These are phyloP conservation scores for Emergomyces orientalis DNA, from an alignment of 2,329 filamentous ascomycete genomes.

Conservation along the genomic window DNA sequence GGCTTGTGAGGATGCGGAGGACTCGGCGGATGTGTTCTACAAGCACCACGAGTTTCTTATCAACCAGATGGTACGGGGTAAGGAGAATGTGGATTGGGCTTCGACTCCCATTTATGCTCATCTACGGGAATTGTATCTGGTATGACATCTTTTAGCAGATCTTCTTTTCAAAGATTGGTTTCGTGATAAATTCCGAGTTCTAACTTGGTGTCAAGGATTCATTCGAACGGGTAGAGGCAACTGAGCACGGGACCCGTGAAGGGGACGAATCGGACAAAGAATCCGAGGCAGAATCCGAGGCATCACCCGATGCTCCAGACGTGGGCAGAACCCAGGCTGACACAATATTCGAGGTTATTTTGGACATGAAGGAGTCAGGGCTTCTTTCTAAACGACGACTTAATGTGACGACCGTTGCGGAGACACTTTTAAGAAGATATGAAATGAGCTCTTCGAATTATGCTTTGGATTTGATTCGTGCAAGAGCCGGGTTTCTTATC, in stretches of 20 bases:
- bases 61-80: conserved; percentile 38
- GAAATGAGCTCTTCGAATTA: conserved; percentile 28
- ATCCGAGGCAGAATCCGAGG: conserved; percentile 5
- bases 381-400: conserved; percentile 34
- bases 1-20: conserved; percentile 36
- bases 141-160: conserved; percentile 17
- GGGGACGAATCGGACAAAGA: conserved; percentile 15
- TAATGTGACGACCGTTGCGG: conserved; percentile 27
- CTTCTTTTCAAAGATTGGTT: neutral
- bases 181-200: neutral
- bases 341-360: conserved; percentile 29
- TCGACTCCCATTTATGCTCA: conserved; percentile 37
- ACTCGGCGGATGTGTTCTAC: conserved; percentile 39
- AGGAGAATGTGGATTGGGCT: conserved; percentile 38
- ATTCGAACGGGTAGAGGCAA: conserved; percentile 9
- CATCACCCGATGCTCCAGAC: conserved; percentile 15
- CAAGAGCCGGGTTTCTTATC: conserved; percentile 26
- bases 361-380: conserved; percentile 33
- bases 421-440: conserved; percentile 27
- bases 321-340: conserved; percentile 29
- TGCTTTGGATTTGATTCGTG: conserved; percentile 29
- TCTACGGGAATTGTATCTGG: conserved; percentile 35
- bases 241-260: conserved; percentile 16
- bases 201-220: conserved; percentile 10
- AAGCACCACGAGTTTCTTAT: conserved; percentile 40